Evolutionary conservation across 1,284 basidiomycete genomes (phyloP), one percentile per base, ranked within the genome.

Genomic region (Amylostereum areolatum): DNA sequence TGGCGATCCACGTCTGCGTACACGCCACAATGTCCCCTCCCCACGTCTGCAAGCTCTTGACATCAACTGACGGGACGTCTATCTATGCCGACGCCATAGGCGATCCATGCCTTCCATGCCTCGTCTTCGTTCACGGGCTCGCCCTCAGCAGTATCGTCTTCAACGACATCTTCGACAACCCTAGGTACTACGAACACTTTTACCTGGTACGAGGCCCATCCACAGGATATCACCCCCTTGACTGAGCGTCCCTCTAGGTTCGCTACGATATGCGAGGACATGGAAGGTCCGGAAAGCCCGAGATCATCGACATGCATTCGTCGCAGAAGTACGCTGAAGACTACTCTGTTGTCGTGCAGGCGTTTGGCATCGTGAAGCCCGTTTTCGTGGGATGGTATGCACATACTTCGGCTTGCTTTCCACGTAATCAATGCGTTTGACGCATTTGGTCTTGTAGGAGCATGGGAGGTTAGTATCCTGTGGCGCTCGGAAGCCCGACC

Each of bases 71-170:
- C 42, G 61, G 59, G 24, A 57, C 55, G 1, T 27, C 39, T 11
- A 57, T 62, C 28, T 54, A 61, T 45, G 65, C 69, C 30, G 67
- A 73, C 49, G 71, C 68, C 7, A 48, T 60, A 18, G 70, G 72
- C 28, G 59, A 69, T 52, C 58, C 62, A 2, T 52, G 55, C 12
- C 69, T 69, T 33, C 68, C 68, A 2, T 55, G 60, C n/a, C 53
- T 72, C 28, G 61, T 73, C 29, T 66, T 73, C 51, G 61, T 72
- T 11, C 71, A 71, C 54, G 71, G 68, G 11, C 61, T 66, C 45
- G 59, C 60, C 7, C 50, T 68, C 36, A 62, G 59, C 31, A 52
- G 59, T 11, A 53, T 59, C 5, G 62, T 64, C 18, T 73, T 66
- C 43, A 63, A 71, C 50, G 54, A 57, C 27, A 58, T 70, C 29